Evolutionary conservation across 768 basidiomycete genomes (phyloP).

Genomic region (Mycena maculata): DNA sequence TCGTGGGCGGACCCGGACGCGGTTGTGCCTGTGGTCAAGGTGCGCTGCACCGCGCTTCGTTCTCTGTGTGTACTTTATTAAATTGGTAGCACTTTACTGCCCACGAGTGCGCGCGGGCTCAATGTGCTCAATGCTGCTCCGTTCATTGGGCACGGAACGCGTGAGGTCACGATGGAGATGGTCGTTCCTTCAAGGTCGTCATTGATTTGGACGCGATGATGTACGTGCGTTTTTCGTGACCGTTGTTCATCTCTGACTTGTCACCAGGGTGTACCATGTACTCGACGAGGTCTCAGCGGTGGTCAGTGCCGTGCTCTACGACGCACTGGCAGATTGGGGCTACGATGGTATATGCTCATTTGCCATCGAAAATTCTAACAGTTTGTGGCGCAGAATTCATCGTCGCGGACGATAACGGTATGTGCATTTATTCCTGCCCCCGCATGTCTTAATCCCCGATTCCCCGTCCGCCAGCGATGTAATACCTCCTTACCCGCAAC

Average conservation of each 20-base stretch:
- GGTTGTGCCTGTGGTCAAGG: conserved; percentile 42
- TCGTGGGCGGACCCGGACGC: conserved; percentile 39
- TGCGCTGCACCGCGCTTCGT: not conserved
- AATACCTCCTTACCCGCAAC: conserved; percentile 23
- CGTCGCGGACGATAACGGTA: conserved; percentile 37
- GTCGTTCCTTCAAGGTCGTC: conserved; percentile 41
- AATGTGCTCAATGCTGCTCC: conserved; percentile 40
- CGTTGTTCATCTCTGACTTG: not conserved
- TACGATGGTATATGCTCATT: conserved; percentile 34
- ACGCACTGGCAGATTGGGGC: conserved; percentile 39
- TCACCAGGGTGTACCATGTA: conserved; percentile 38
- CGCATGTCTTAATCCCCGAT: no score
- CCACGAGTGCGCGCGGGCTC: conserved; percentile 36
- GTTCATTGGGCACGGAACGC: conserved; percentile 35
- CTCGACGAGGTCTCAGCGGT: conserved; percentile 39
- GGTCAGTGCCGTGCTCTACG: conserved; percentile 39
- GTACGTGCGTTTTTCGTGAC: conserved; percentile 15
- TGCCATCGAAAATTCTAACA: not conserved
- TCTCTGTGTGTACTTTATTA: not conserved
- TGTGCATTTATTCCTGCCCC: not conserved
- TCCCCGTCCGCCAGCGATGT: conserved; percentile 28
- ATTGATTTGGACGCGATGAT: conserved; percentile 42
- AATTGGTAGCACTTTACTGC: conserved; percentile 39
- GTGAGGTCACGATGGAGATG: conserved; percentile 39
- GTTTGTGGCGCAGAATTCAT: conserved; percentile 25